Evolutionary conservation across 78 protist genomes (phyloP).

Genomic region (slime mould (Dictyostelium discoideum)): dicty_2.7 NC_007088.5:5139501-5140000

Average conservation of each 20-base stretch:
- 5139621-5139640: conserved; percentile 9
- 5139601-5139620: conserved; percentile 61
- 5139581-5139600: conserved; percentile 1
- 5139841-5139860: conserved; percentile 39
- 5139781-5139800: neutral
- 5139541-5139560: neutral
- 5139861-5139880: conserved; percentile 53
- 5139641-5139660: neutral
- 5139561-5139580: too few relatives aligned
- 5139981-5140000: conserved; percentile 26
- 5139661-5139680: conserved; percentile 41
- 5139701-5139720: neutral
- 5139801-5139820: neutral
- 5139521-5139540: conserved; percentile 32
- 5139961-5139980: conserved; percentile 1
- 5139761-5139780: conserved; percentile 78
- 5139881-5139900: conserved; percentile 28
- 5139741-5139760: conserved; percentile 56
- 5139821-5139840: conserved; percentile 29
- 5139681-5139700: conserved; percentile 19
- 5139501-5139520: conserved; percentile 73
- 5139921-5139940: conserved; percentile 74
- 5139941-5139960: neutral
- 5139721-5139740: conserved; percentile 25
- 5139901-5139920: conserved; percentile 1